Evolutionary conservation across 768 basidiomycete species (phyloP).

Genomic region (Megacollybia marginata): DNA sequence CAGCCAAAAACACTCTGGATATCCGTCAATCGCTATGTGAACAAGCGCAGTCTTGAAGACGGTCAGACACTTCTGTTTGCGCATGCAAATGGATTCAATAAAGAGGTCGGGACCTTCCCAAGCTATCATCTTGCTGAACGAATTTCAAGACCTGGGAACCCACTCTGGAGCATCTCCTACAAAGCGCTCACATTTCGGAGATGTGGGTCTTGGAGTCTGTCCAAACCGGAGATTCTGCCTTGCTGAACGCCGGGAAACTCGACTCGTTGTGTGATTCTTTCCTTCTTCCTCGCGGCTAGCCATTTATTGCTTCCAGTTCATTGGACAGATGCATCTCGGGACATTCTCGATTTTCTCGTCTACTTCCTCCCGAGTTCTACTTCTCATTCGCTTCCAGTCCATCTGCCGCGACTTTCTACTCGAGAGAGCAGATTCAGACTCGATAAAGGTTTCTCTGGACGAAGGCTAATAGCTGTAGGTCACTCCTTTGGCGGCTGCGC

Average conservation of each 20-base stretch:
- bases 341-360: conserved; percentile 45
- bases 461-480: conserved; percentile 44
- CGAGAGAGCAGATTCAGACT: background rate
- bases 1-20: conserved; percentile 46
- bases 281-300: too few relatives aligned
- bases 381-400: conserved; percentile 22
- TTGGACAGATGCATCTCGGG: conserved; percentile 50
- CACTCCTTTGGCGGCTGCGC: conserved; percentile 58
- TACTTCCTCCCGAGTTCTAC: conserved; percentile 47
- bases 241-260: conserved; percentile 39
- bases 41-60: conserved; percentile 19
- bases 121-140: background rate
- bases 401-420: background rate
- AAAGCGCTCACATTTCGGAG: conserved; percentile 25
- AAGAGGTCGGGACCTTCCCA: conserved; percentile 51
- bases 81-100: conserved; percentile 85
- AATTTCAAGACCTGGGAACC: conserved; percentile 1
- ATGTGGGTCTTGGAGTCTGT: conserved; percentile 53
- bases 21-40: conserved; percentile 63
- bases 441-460: conserved; percentile 23
- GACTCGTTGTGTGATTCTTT: conserved; percentile 33
- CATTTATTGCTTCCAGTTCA: conserved; percentile 28
- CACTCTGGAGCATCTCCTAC: background rate
- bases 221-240: conserved; percentile 52
- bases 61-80: conserved; percentile 68